Percentiles rank a stretch among this genome's conserved stretches.
Conservation (phyloP, 192 early-diverging fungal species). For the Physocladia obscura region DNA sequence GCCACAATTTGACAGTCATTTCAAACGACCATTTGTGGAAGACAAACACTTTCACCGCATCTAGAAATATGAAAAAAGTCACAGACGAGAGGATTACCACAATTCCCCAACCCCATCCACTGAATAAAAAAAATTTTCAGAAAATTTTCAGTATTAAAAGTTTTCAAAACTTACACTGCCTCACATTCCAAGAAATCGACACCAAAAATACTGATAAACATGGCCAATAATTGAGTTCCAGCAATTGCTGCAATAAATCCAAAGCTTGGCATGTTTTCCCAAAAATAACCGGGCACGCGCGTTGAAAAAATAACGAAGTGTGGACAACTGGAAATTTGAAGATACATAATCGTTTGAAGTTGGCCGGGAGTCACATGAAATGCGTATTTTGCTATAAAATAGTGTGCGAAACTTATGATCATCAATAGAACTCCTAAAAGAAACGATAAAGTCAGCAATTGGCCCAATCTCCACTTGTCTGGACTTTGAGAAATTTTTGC, state of each 20-base stretch:
- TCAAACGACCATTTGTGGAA: conserved; percentile 88
- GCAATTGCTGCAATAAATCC: conserved; percentile 79
- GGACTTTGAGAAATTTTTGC: conserved; percentile 84
- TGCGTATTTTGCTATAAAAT: conserved; percentile 71
- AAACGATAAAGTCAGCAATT: conserved; percentile 78
- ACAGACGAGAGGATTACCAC: conserved; percentile 75
- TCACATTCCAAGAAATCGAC: conserved; percentile 31
- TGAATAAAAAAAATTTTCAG: conserved; percentile 3
- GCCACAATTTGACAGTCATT: conserved; percentile 81
- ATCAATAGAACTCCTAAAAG: conserved; percentile 76
- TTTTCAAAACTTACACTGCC: conserved; percentile 3
- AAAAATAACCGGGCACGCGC: conserved; percentile 83
- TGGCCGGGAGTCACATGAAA: conserved; percentile 19
- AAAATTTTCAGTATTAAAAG: background rate
- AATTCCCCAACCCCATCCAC: conserved; percentile 68
- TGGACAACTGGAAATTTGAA: conserved; percentile 88
- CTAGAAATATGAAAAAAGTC: conserved; percentile 80
- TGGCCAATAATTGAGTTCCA: conserved; percentile 88
- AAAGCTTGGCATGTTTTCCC: conserved; percentile 78
- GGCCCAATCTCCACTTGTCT: conserved; percentile 95
- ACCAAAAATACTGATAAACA: conserved; percentile 85
- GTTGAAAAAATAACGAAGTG: conserved; percentile 98
- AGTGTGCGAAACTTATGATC: conserved; percentile 77
- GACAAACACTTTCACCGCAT: conserved; percentile 87
- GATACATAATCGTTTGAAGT: conserved; percentile 54